phyloP scores from a whole-genome alignment of 768 basidiomycete genomes.

The Mycena rosella region DNA sequence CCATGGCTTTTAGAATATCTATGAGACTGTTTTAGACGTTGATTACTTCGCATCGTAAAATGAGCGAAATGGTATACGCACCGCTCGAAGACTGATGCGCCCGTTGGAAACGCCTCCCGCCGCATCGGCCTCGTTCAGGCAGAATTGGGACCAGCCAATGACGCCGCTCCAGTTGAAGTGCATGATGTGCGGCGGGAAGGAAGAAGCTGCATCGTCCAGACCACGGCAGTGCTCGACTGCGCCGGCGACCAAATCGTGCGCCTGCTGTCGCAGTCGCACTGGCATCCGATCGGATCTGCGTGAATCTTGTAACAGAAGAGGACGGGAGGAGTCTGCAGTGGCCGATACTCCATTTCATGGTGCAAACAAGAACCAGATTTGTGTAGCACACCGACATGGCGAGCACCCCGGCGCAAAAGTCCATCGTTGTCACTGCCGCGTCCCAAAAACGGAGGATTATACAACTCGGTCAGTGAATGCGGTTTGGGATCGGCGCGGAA shows the following conservation, averaged over 20 bases:
- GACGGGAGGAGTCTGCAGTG: neutral
- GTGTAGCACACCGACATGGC: conserved; percentile 13
- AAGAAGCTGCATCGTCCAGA: conserved; percentile 4
- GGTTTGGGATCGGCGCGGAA: neutral
- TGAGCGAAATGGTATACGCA: neutral
- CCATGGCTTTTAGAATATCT: conserved; percentile 7
- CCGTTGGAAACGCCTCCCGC: neutral
- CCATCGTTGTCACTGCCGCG: neutral
- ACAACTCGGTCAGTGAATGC: neutral
- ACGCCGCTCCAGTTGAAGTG: neutral
- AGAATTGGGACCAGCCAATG: conserved; percentile 21
- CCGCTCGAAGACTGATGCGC: conserved; percentile 10
- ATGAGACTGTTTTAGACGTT: conserved; percentile 6
- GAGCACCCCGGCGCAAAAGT: conserved; percentile 5
- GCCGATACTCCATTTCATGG: conserved; percentile 28
- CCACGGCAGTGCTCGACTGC: conserved; percentile 15
- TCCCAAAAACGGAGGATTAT: neutral
- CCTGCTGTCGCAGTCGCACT: conserved; percentile 20
- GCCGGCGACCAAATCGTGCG: neutral
- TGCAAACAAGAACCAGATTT: conserved; percentile 12
- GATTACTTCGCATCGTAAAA: neutral
- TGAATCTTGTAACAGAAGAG: neutral
- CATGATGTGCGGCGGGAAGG: neutral
- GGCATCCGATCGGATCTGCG: conserved; percentile 14
- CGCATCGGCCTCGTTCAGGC: conserved; percentile 17